Evolutionary conservation across 495 filamentous ascomycete genomes (phyloP).

Genomic region (Tuber aestivum): DNA sequence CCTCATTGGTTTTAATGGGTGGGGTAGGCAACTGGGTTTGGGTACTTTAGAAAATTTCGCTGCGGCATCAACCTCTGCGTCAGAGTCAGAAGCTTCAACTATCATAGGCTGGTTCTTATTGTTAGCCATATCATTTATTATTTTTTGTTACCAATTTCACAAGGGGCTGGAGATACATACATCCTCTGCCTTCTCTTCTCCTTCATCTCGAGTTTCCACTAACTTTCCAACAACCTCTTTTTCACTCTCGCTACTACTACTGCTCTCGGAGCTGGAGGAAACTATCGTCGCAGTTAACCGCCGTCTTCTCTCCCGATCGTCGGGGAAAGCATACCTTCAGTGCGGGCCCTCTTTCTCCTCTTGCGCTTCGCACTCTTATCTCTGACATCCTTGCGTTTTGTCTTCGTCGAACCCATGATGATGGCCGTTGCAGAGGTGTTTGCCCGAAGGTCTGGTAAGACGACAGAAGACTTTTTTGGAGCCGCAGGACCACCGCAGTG

Average conservation of each 20-base stretch:
- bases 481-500: background rate
- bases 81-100: background rate
- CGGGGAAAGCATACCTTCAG: constrained; percentile 28
- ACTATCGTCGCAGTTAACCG: constrained; percentile 2
- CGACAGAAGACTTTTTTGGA: background rate
- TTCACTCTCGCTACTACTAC: constrained; percentile 23
- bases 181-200: background rate
- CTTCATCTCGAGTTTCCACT: background rate
- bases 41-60: constrained; percentile 4
- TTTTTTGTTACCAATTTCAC: background rate
- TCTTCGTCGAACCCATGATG: constrained; percentile 34
- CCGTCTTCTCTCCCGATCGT: background rate
- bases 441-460: background rate
- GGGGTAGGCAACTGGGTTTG: background rate
- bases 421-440: background rate
- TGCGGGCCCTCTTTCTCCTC: constrained; percentile 37
- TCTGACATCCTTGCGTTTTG: constrained; percentile 16
- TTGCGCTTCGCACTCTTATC: constrained; percentile 33
- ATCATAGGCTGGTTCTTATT: background rate
- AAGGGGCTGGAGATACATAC: background rate
- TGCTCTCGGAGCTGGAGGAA: constrained; percentile 12
- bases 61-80: background rate
- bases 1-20: background rate
- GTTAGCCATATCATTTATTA: background rate
- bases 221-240: constrained; percentile 8